Base-by-base conservation (phyloP, 129 eudicot species). In the Flaveria linearis region DNA sequence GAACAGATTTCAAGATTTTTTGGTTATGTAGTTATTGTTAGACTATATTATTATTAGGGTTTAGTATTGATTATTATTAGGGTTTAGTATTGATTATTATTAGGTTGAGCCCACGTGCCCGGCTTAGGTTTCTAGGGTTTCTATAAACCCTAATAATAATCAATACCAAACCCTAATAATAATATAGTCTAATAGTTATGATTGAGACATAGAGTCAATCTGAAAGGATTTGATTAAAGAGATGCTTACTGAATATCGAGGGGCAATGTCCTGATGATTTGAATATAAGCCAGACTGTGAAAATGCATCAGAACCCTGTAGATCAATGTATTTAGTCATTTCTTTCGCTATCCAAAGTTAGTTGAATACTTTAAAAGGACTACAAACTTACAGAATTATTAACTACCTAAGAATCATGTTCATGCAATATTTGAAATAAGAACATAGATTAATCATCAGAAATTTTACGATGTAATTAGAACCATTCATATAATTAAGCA, bases 231-330 rank as follows among this genome's bases (percentile, higher is more conserved):
- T 17, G 68, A 76, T n/a, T 36, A 71, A 52, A 20, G 41, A 49
- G 63, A 51, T 50, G 71, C 98, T 92, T 58, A 92, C 98, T 26
- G 98, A 90, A 81, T 92, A 92, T 68, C 98, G 93, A 61, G 98
- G 98, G 58, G 98, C 98, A 53, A 92, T 92, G 81, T 93, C 98
- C 85, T 93, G 98, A 86, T 93, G 98, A 82, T 93, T 93, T 73
- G 98, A 93, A 81, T 93, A 93, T 63, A 93, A 84, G 2, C 98
- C 98, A 9, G 98, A 93, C 75, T 93, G 96, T 58, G 98, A 93
- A 87, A 93, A 93, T 63, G 98, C 98, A 80, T 93, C 98, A 83
- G 95, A 83, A 83, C 98, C 98, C 98, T 93, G 87, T 71, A 70
- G 5, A 20, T 47, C 3, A 23, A 74, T 16, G 11, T 22, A 68